phyloP scores from a whole-genome alignment of 176 grass and related monocot genomes.

The Hyparrhenia diplandra region DNA sequence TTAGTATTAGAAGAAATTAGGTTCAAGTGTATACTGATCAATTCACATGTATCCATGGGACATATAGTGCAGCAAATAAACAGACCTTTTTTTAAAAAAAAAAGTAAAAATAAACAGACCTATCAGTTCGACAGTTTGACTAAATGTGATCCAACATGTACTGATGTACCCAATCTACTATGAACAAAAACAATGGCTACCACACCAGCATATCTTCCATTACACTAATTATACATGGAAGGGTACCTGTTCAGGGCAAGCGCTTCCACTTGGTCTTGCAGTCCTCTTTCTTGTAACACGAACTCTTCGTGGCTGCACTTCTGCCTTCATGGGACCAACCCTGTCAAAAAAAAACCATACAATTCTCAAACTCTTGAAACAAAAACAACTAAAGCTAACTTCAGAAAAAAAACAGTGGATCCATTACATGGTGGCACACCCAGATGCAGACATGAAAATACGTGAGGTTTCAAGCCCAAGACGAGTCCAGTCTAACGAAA shows the following conservation, averaged over 20 bases:
- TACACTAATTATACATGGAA: background rate
- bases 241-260: constrained; percentile 63
- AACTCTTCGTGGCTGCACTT: constrained; percentile 49
- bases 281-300: constrained; percentile 30
- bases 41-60: background rate
- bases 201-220: background rate
- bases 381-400: background rate
- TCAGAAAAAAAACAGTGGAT: background rate
- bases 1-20: background rate
- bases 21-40: background rate
- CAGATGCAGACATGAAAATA: constrained; percentile 60
- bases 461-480: constrained; percentile 43
- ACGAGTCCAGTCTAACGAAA: constrained; percentile 38
- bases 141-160: background rate
- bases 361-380: background rate
- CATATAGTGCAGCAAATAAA: background rate
- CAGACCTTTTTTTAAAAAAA: no score
- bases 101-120: background rate
- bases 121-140: background rate
- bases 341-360: constrained; percentile 28
- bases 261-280: constrained; percentile 40
- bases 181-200: background rate
- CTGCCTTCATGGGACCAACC: constrained; percentile 66
- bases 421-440: constrained; percentile 74
- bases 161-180: background rate